phyloP scores from a whole-genome alignment of 1,284 basidiomycete genomes.

The Fomitopsis pinicola region DNA sequence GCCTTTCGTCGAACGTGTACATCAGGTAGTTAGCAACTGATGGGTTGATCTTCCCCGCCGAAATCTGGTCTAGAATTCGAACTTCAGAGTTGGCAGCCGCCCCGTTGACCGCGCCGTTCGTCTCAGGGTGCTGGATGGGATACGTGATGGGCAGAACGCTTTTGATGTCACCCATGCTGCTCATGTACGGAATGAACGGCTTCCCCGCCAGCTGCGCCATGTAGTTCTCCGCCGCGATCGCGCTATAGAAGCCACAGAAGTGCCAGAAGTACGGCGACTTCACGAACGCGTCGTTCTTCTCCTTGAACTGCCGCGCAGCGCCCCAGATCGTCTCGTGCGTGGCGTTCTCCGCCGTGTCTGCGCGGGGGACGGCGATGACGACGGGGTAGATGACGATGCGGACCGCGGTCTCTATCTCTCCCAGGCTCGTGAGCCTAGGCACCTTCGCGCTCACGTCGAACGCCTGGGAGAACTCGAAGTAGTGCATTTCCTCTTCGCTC shows the following conservation, averaged over 20 bases:
- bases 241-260: background rate
- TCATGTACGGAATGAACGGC: constrained; percentile 4
- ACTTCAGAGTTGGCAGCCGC: background rate
- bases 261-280: constrained; percentile 6
- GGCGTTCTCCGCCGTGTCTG: background rate
- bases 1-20: constrained; percentile 3
- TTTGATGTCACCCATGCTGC: constrained; percentile 3
- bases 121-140: background rate
- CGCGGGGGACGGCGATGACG: background rate
- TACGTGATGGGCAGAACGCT: background rate
- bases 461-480: background rate
- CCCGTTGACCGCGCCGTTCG: background rate
- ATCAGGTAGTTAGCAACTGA: background rate
- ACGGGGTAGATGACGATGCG: constrained; percentile 1
- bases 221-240: background rate
- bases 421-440: background rate
- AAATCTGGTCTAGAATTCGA: background rate
- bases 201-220: background rate
- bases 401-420: background rate
- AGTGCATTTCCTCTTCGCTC: background rate
- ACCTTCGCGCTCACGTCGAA: background rate
- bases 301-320: background rate
- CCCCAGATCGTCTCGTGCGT: background rate
- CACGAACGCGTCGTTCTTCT: background rate
- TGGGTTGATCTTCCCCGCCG: background rate